A percentile compares a stretch with the other conserved stretches of the same genome.
These are phyloP conservation scores for Fusarium sororula DNA, from an alignment of 2,329 filamentous ascomycete species.

Conservation along the genomic window DNA sequence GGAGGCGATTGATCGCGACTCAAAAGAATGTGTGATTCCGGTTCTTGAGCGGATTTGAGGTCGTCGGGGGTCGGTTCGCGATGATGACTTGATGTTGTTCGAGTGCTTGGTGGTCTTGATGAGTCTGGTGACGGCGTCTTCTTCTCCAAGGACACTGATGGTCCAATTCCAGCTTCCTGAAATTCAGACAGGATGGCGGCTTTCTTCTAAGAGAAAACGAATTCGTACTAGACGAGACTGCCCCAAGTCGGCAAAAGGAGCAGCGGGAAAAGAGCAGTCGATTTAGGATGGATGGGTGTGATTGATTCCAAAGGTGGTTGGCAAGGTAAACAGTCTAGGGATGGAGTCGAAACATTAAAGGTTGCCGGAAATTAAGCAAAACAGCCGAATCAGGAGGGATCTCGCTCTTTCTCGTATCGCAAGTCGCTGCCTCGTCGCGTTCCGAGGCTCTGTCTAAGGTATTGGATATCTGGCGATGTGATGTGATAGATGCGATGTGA, in stretches of 20 bases:
- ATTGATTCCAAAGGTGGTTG: constrained; percentile 22
- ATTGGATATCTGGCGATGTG: constrained; percentile 21
- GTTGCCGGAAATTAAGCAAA: constrained; percentile 3
- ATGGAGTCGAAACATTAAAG: constrained; percentile 28
- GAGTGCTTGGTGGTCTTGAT: constrained; percentile 40
- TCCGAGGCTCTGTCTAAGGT: constrained; percentile 26
- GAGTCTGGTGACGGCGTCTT: constrained; percentile 44
- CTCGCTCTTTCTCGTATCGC: constrained; percentile 11
- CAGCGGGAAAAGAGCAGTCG: constrained; percentile 16
- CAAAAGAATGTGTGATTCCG: constrained; percentile 39
- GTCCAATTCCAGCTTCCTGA: constrained; percentile 47
- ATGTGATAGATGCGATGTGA: constrained; percentile 31
- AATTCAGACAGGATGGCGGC: constrained; percentile 52
- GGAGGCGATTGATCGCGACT: constrained; percentile 61
- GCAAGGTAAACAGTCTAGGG: constrained; percentile 24
- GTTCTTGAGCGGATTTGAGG: constrained; percentile 35
- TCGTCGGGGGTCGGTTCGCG: constrained; percentile 34
- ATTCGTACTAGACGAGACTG: constrained; percentile 5
- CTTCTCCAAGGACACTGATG: constrained; percentile 49
- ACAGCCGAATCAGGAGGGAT: constrained; percentile 3
- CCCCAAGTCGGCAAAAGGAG: constrained; percentile 11
- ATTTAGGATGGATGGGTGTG: constrained; percentile 13
- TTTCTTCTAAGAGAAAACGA: constrained; percentile 34
- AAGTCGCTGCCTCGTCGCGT: constrained; percentile 17
- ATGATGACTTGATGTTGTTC: constrained; percentile 39